Percentiles rank a stretch among this genome's conserved stretches.
These are phyloP conservation scores for Phytophthora citricola DNA, from an alignment of 352 stramenopile genomes.

Conservation along the genomic window DNA sequence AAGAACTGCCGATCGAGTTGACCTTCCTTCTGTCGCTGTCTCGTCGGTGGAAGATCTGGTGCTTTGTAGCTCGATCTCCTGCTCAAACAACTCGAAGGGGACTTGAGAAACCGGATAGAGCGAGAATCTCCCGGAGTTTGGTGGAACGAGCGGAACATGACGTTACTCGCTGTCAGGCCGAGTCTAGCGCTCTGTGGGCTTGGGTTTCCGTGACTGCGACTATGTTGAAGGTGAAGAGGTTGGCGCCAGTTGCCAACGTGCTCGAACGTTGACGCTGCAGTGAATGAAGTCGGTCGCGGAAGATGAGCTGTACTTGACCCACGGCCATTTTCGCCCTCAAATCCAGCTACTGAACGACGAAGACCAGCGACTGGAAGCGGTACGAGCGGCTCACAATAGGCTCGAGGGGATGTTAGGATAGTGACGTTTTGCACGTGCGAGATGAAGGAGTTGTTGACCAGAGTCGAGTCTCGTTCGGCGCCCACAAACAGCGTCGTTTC, in stretches of 20 bases:
- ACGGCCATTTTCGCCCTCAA: slow-evolving; percentile 5
- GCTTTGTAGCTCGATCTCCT: slow-evolving; percentile 76
- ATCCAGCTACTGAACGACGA: slow-evolving; percentile 20
- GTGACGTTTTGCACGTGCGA: slow-evolving; percentile 53
- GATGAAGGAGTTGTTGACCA: slow-evolving; percentile 55
- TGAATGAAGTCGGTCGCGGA: slow-evolving; percentile 35
- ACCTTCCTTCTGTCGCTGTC: slow-evolving; percentile 15
- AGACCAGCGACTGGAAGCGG: not conserved
- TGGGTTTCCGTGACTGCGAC: slow-evolving; percentile 29
- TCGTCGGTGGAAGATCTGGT: slow-evolving; percentile 40
- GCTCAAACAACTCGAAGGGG: slow-evolving; percentile 78
- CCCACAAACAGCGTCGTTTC: slow-evolving; percentile 59
- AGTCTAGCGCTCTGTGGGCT: slow-evolving; percentile 9
- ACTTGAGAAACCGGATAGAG: slow-evolving; percentile 79
- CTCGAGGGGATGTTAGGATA: slow-evolving; percentile 52
- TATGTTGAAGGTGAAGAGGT: slow-evolving; percentile 27
- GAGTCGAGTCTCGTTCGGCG: slow-evolving; percentile 55
- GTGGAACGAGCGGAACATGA: slow-evolving; percentile 34
- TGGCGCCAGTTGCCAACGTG: slow-evolving; percentile 20
- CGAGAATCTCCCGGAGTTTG: slow-evolving; percentile 48
- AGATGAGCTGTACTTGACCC: not conserved
- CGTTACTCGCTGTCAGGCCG: slow-evolving; percentile 19
- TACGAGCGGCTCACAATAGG: slow-evolving; percentile 48
- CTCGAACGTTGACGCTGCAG: slow-evolving; percentile 14
- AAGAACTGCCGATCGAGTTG: slow-evolving; percentile 49